Conservation (phyloP, 768 basidiomycete species). For the Lactarius deliciosus region DNA sequence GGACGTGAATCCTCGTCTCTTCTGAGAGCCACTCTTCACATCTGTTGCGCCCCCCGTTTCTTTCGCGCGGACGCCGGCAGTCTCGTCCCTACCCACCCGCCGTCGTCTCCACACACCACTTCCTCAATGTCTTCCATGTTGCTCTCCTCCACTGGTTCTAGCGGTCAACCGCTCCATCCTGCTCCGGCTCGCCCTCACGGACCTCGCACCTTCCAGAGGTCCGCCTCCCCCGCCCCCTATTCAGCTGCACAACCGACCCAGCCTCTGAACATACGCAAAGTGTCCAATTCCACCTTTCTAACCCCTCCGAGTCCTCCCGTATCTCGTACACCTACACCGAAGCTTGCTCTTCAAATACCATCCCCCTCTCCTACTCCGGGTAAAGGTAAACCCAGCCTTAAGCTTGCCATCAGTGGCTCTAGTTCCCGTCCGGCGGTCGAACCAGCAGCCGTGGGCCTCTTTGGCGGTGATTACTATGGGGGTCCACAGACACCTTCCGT, state of each 20-base stretch:
- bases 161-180: conserved; percentile 33
- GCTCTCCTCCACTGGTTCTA: conserved; percentile 25
- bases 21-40: conserved; percentile 1
- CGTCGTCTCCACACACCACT: neutral
- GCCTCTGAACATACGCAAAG: conserved; percentile 46
- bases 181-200: conserved; percentile 47
- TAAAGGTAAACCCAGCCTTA: conserved; percentile 30
- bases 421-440: conserved; percentile 12
- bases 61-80: conserved; percentile 20
- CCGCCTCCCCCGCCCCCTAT: conserved; percentile 43
- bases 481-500: conserved; percentile 28
- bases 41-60: conserved; percentile 9
- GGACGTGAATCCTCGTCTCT: neutral
- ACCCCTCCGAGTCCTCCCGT: conserved; percentile 27
- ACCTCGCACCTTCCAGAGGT: conserved; percentile 46
- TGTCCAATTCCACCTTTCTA: conserved; percentile 22
- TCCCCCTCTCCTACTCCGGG: conserved; percentile 23
- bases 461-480: conserved; percentile 30
- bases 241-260: conserved; percentile 36
- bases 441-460: conserved; percentile 9
- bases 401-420: conserved; percentile 24
- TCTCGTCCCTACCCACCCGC: neutral
- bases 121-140: conserved; percentile 13
- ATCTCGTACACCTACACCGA: conserved; percentile 33
- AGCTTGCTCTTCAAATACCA: conserved; percentile 38